Evolutionary conservation across 2,329 filamentous ascomycete genomes (phyloP).

Genomic region (Botrytis aclada): DNA sequence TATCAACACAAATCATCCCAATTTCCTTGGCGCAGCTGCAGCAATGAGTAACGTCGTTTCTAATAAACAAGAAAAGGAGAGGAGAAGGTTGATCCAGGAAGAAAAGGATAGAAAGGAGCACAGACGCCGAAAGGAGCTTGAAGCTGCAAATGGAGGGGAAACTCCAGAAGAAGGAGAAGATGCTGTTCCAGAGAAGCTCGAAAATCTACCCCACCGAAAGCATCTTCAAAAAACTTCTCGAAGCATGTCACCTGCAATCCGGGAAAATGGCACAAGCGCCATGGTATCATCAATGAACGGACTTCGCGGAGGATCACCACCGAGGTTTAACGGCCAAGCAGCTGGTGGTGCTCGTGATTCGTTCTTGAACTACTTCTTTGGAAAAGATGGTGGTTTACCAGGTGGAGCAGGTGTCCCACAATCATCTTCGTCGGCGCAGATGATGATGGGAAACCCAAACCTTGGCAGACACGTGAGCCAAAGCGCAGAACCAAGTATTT

Average conservation of each 20-base stretch:
- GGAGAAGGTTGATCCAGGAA: slow-evolving; percentile 73
- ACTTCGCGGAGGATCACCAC: slow-evolving; percentile 57
- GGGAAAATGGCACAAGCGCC: slow-evolving; percentile 60
- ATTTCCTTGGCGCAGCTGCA: slow-evolving; percentile 93
- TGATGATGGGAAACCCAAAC: slow-evolving; percentile 38
- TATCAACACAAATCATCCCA: slow-evolving; percentile 99
- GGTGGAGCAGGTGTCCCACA: slow-evolving; percentile 40
- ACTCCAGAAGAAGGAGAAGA: slow-evolving; percentile 59
- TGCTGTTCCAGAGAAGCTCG: slow-evolving; percentile 46
- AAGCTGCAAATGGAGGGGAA: slow-evolving; percentile 67
- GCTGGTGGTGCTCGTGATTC: slow-evolving; percentile 73
- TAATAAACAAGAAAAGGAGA: slow-evolving; percentile 91
- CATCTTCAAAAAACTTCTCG: slow-evolving; percentile 53
- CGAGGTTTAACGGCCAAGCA: slow-evolving; percentile 57
- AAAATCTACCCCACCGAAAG: slow-evolving; percentile 59
- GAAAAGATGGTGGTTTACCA: slow-evolving; percentile 74
- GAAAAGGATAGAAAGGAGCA: slow-evolving; percentile 84
- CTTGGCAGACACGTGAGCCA: slow-evolving; percentile 70
- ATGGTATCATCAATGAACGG: slow-evolving; percentile 68
- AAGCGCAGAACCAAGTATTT: slow-evolving; percentile 74
- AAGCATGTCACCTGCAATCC: slow-evolving; percentile 79
- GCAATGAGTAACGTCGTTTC: slow-evolving; percentile 97
- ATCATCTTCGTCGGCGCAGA: slow-evolving; percentile 31
- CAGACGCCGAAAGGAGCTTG: slow-evolving; percentile 77
- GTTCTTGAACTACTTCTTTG: slow-evolving; percentile 98